Base-by-base conservation (phyloP, 768 basidiomycete genomes). In the Suillus hirtellus region DNA sequence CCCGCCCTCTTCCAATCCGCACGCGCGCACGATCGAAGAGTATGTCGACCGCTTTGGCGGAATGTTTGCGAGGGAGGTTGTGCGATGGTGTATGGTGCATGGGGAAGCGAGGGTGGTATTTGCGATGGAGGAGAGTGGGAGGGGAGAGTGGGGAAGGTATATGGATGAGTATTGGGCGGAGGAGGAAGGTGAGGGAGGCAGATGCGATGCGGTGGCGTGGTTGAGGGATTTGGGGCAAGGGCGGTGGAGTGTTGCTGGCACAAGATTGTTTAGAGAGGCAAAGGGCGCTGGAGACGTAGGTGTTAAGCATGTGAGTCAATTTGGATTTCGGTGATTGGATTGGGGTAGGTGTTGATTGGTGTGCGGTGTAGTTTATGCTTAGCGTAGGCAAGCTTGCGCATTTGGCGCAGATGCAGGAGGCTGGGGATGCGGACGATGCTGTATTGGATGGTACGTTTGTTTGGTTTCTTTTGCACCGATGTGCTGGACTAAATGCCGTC, bases 41-140 rank as follows among this genome's bases (percentile, higher is more conserved):
- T 97, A 95, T 74, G 85, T 95, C 63, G 83, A 90, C 52, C 82
- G 81, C 69, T 96, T 90, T 76, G 86, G 89, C 58, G 88, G 93
- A 40, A 86, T 86, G 14, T 99, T 98, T 67, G 90, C 95, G 0
- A 86, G 82, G n/a, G 89, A 93, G 70, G 81, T 97, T n/a, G 96
- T 92, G 71, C 85, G 87, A 70, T 97, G 92, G 92, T 96, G 93
- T 73, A 90, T 96, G 58, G 91, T 94, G 67, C 89, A 95, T 66
- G 92, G 92, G 19, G 93, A 94, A 76, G 76, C 93, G 27, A 86
- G 93, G 14, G 84, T 88, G 6, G 82, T 98, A 74, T 93, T 98
- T 67, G 85, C 88, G 1, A 89, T 92, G 66, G 88, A 91, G 54
- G 84, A 85, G 37, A 58, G 56, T 31, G 56, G 56, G 27, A 58